Evolutionary conservation across 805 yeast genomes (phyloP), one percentile per base, ranked within the genome.

Genomic region (Clavispora carvajalis): DNA sequence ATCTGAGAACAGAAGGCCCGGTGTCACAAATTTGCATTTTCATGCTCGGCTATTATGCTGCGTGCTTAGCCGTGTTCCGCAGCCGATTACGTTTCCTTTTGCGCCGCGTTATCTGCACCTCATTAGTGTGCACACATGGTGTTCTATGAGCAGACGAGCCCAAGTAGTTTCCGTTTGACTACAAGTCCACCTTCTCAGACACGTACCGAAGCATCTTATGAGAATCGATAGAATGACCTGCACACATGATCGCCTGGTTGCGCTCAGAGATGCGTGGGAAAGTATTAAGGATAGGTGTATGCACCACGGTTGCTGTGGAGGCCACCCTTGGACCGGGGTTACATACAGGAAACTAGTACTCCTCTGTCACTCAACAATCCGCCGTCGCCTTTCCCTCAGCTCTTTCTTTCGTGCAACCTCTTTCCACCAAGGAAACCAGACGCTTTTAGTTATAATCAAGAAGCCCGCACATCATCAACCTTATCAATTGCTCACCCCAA

Each of bases 221-320:
- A n/a, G n/a, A n/a, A n/a, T n/a, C n/a, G n/a, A n/a, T n/a, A n/a
- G n/a, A n/a, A n/a, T n/a, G 9, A 7, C 31, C 31, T 28, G 31
- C 31, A 28, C 31, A 28, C 31, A n/a, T n/a, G n/a, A n/a, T n/a
- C n/a, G n/a, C 15, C 19, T 19, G 16, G 31, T 28, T 28, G 31
- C 31, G 31, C 19, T 19, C 7, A 19, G 31, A 18, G 31, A 28
- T 28, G 31, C 19, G 16, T 15, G 15, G 19, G 21, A n/a, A 28
- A 28, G 31, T 15, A 28, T 28, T 28, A 16, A 28, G 31, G 31
- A 28, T 28, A 2, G 30, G 16, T 16, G 31, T 28, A 28, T 28
- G 31, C 31, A 28, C 31, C 31, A 28, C 31, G 31, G 31, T 28
- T 28, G 31, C 31, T 28, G 31, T 28, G 31, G 31, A 28, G 16